phyloP scores from a whole-genome alignment of 176 grass and related monocot species.

The Cymbopogon citratus region DNA sequence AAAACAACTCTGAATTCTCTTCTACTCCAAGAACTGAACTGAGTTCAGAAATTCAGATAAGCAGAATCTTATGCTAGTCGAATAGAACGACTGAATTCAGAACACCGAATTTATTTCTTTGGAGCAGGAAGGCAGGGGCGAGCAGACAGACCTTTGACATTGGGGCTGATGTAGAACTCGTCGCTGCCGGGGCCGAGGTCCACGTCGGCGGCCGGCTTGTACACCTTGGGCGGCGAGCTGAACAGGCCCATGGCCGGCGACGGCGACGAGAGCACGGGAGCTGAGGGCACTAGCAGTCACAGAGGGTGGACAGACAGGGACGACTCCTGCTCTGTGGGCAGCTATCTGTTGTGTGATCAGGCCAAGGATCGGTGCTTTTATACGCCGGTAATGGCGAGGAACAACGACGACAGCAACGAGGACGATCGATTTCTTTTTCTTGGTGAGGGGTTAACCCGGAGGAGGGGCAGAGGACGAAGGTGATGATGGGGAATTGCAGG shows the following conservation, averaged over 20 bases:
- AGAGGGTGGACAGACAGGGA: not conserved
- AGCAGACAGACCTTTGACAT: constrained; percentile 77
- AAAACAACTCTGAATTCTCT: not conserved
- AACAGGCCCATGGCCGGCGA: constrained; percentile 63
- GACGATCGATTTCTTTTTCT: not conserved
- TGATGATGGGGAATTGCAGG: not conserved
- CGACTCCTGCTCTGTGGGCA: constrained; percentile 3
- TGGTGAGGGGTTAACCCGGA: not conserved
- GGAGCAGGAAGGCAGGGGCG: not conserved
- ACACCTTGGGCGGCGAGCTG: constrained; percentile 60
- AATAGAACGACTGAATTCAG: not conserved
- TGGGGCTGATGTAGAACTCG: constrained; percentile 77
- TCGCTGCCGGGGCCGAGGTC: constrained; percentile 75
- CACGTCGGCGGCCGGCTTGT: constrained; percentile 69
- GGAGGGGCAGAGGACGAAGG: constrained; percentile 8
- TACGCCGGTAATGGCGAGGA: constrained; percentile 14
- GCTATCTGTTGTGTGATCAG: not conserved
- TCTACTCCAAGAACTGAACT: not conserved
- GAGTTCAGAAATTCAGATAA: not conserved
- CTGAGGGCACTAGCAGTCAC: too few relatives aligned
- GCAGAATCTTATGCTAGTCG: not conserved
- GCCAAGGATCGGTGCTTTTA: constrained; percentile 39
- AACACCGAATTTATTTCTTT: too few relatives aligned
- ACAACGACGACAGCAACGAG: not conserved
- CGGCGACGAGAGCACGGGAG: too few relatives aligned